Evolutionary conservation across 2,329 filamentous ascomycete species (phyloP), one percentile per base, ranked within the genome.

Genomic region (Fusarium tjaetaba): DNA sequence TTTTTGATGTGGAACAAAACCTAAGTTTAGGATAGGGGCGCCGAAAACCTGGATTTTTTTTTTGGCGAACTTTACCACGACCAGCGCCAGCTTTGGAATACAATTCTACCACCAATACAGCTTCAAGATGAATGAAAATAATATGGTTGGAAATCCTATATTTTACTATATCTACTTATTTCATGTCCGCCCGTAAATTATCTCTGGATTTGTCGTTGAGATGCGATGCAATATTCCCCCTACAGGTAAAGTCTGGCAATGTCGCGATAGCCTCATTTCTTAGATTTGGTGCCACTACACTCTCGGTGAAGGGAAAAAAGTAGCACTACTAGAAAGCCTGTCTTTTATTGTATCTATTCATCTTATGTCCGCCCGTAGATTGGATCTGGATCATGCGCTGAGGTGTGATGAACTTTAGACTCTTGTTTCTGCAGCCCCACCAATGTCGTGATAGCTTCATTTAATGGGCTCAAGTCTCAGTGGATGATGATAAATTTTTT

Each of bases 51-150:
- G 4, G 11, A 10, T 49, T 49, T 18, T 18, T 18, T 18, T 16
- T 8, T n/a, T 32, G 7, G 13, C 11, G 2, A 49, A 49, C 46
- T 32, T 30, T 32, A 0, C 14, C 22, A n/a, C 0, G 9, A 9
- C 18, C 28, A 13, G 18, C 4, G 15, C 3, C 3, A 49, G 22
- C 5, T 26, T 28, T 7, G 11, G 20, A 28, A 4, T 15, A 7
- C 26, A 22, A 15, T 7, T 28, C 1, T 8, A 28, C 20, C 26
- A 28, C 1, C 4, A 22, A 28, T 8, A 22, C 7, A 10, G 13
- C 18, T 28, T 13, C 2, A 1, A 22, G 15, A 5, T 5, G 2
- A 26, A 6, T 20, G 0, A 14, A 14, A 20, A 0, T 20, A 20
- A 15, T 14, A 32, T 32, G 4, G 13, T 14, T 32, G 11, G 30